Conservation (phyloP, 805 yeast genomes). For the Starmerella geochares region DNA sequence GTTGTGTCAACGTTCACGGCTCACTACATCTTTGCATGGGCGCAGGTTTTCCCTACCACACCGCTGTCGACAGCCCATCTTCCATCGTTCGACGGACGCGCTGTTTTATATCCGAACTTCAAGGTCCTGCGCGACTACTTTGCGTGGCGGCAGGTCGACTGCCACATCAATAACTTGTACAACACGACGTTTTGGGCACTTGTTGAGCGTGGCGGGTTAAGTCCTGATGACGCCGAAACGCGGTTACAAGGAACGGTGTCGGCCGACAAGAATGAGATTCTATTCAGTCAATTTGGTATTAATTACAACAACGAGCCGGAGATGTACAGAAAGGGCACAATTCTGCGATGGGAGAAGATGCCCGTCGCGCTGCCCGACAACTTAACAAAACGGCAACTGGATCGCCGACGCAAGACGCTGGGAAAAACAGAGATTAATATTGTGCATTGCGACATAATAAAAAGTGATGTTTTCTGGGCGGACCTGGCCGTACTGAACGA, state of each 20-base stretch:
- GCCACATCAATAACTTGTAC: constrained; percentile 85
- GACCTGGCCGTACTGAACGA: constrained; percentile 11
- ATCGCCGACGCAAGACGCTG: constrained; percentile 41
- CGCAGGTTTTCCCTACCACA: constrained; percentile 41
- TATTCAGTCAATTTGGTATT: constrained; percentile 65
- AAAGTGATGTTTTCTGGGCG: constrained; percentile 50
- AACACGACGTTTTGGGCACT: constrained; percentile 89
- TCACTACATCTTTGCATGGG: constrained; percentile 63
- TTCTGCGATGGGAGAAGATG: constrained; percentile 43
- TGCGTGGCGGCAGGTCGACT: constrained; percentile 92
- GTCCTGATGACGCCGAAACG: constrained; percentile 73
- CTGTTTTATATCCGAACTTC: constrained; percentile 68
- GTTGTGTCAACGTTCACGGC: constrained; percentile 77
- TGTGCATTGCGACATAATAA: constrained; percentile 53
- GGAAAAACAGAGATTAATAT: constrained; percentile 39
- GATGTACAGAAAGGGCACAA: constrained; percentile 75
- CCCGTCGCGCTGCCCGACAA: constrained; percentile 8
- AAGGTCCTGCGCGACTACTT: constrained; percentile 64
- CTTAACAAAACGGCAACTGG: constrained; percentile 39
- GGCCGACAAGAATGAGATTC: constrained; percentile 77
- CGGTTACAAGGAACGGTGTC: constrained; percentile 63
- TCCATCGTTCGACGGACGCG: constrained; percentile 87
- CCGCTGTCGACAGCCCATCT: constrained; percentile 44
- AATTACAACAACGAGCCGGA: constrained; percentile 89
- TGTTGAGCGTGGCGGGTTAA: constrained; percentile 56